Evolutionary conservation across 1,284 basidiomycete genomes (phyloP).

Genomic region (Schizopora paradoxa): DNA sequence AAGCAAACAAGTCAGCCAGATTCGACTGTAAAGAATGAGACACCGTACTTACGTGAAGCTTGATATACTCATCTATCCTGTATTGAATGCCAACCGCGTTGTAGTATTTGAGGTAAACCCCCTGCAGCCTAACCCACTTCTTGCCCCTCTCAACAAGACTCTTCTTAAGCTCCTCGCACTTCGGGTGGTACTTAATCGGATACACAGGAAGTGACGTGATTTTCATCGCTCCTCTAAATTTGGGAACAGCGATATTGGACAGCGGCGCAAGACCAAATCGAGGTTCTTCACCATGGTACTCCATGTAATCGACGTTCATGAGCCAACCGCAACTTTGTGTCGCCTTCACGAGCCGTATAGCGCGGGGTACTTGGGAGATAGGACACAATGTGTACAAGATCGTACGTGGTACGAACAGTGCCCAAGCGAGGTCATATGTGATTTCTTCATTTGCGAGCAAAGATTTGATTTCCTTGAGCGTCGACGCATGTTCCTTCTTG

Average conservation of each 20-base stretch:
- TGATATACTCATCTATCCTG: conserved; percentile 29
- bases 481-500: conserved; percentile 13
- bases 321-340: not conserved
- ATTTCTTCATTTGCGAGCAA: conserved; percentile 18
- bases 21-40: not conserved
- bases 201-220: conserved; percentile 2
- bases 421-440: conserved; percentile 23
- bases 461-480: conserved; percentile 17
- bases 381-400: conserved; percentile 13
- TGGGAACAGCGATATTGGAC: conserved; percentile 11
- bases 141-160: conserved; percentile 41
- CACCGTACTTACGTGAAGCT: conserved; percentile 45
- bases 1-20: conserved; percentile 30
- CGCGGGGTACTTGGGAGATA: conserved; percentile 6
- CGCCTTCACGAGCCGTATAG: conserved; percentile 29
- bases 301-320: conserved; percentile 5
- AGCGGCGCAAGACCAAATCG: not conserved
- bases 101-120: conserved; percentile 51
- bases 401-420: conserved; percentile 17
- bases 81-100: conserved; percentile 42
- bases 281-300: conserved; percentile 13
- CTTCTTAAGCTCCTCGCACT: conserved; percentile 32
- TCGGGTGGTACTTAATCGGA: conserved; percentile 35
- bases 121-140: conserved; percentile 45
- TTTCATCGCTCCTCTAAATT: conserved; percentile 2